A percentile compares a stretch with the other conserved stretches of the same genome.
phyloP scores from a whole-genome alignment of 2,329 filamentous ascomycete genomes.

The Clonostachys solani region DNA sequence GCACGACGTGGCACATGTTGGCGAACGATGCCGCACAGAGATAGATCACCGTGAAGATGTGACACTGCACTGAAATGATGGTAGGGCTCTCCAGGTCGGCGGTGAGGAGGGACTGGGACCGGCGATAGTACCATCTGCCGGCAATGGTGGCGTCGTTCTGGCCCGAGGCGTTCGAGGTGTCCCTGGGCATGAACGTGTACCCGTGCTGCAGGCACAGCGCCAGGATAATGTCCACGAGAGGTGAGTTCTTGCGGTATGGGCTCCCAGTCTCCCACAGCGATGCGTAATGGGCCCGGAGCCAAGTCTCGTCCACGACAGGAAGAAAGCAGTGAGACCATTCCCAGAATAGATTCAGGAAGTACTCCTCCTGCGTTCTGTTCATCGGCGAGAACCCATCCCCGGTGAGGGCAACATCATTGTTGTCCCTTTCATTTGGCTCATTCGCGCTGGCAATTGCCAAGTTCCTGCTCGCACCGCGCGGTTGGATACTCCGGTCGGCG shows the following conservation, averaged over 20 bases:
- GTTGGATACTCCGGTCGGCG: constrained; percentile 6
- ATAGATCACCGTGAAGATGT: constrained; percentile 37
- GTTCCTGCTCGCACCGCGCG: constrained; percentile 6
- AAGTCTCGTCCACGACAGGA: constrained; percentile 3
- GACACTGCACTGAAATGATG: constrained; percentile 41
- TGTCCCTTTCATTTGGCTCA: not conserved
- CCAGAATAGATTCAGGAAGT: constrained; percentile 9
- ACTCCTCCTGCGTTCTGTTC: constrained; percentile 35
- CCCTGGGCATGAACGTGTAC: constrained; percentile 15
- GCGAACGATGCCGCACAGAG: constrained; percentile 41
- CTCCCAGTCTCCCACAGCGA: constrained; percentile 4
- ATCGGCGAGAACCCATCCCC: constrained; percentile 11
- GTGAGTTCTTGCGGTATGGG: constrained; percentile 31
- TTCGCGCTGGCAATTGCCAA: constrained; percentile 2
- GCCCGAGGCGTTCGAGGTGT: not conserved
- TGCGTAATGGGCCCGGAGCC: constrained; percentile 4
- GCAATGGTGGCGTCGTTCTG: constrained; percentile 31
- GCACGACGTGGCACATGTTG: constrained; percentile 37
- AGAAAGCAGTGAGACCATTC: constrained; percentile 4
- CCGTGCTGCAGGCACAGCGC: constrained; percentile 47
- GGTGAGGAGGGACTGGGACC: constrained; percentile 35
- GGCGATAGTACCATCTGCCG: constrained; percentile 39
- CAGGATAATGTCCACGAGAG: constrained; percentile 46
- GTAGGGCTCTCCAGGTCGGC: constrained; percentile 42
- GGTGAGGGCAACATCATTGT: not conserved